A percentile compares a stretch with the other conserved stretches of the same genome.
phyloP scores from a whole-genome alignment of 2,329 filamentous ascomycete species.

The Penicillium sp. region DNA sequence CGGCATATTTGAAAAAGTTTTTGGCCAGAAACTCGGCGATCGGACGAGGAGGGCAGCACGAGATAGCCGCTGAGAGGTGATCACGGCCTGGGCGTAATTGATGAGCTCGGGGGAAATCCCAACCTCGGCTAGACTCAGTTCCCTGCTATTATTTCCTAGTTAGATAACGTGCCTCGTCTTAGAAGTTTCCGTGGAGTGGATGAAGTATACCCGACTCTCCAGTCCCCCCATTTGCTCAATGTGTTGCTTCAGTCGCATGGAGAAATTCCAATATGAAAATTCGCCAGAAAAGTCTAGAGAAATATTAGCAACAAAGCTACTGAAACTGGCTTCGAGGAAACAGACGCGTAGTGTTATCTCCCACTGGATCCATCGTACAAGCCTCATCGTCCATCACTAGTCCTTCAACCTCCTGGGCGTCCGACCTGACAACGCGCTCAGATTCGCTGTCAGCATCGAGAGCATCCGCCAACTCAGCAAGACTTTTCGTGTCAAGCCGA shows the following conservation, averaged over 20 bases:
- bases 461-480: constrained; percentile 11
- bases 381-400: constrained; percentile 17
- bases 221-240: constrained; percentile 41
- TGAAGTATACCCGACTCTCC: constrained; percentile 7
- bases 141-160: background rate
- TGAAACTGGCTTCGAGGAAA: background rate
- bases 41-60: constrained; percentile 50
- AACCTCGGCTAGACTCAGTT: constrained; percentile 13
- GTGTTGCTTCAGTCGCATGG: constrained; percentile 54
- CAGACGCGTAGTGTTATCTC: constrained; percentile 16
- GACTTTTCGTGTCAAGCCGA: constrained; percentile 15
- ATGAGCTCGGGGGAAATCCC: constrained; percentile 50
- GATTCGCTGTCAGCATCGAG: constrained; percentile 10
- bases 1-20: constrained; percentile 52
- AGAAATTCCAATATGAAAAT: constrained; percentile 58
- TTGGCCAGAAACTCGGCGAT: constrained; percentile 52
- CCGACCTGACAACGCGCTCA: background rate
- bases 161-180: background rate
- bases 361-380: constrained; percentile 19
- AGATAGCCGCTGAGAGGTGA: constrained; percentile 39
- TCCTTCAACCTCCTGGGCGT: constrained; percentile 11
- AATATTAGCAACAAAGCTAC: background rate
- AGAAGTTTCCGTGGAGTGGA: background rate
- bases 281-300: constrained; percentile 53
- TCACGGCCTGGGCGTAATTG: constrained; percentile 48